Conservation (phyloP, 192 early-diverging fungal species). For the Dissophora ornata region DNA sequence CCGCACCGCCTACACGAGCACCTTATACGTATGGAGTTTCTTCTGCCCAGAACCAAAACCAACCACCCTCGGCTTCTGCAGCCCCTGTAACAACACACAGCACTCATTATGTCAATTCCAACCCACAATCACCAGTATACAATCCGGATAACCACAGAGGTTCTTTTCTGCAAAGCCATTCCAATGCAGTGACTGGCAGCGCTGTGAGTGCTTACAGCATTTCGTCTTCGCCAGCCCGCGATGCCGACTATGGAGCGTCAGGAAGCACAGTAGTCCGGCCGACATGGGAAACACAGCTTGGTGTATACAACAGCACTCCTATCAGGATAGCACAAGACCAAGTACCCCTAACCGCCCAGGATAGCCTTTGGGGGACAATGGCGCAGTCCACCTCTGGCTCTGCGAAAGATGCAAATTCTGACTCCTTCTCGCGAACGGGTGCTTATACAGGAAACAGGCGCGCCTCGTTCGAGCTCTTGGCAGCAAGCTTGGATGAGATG, state of each 20-base stretch:
- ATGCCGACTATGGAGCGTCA: too few species aligned
- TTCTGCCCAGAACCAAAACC: background rate
- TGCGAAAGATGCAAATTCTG: background rate
- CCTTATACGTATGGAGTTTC: slow-evolving; percentile 30
- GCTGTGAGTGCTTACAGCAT: too few species aligned
- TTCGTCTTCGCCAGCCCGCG: too few species aligned
- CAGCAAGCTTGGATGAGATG: slow-evolving; percentile 21
- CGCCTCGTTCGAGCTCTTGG: background rate
- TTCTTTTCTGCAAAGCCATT: too few species aligned
- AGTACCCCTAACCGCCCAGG: background rate
- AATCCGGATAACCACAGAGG: too few species aligned
- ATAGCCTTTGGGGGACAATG: background rate
- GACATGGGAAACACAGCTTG: background rate
- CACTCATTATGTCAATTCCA: too few species aligned
- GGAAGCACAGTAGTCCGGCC: background rate
- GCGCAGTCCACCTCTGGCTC: background rate
- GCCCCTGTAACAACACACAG: background rate
- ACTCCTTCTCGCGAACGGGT: background rate
- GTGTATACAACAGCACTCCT: background rate
- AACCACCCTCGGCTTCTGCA: background rate
- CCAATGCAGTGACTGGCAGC: background rate
- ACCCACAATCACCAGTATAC: too few species aligned
- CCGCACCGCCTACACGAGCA: slow-evolving; percentile 24
- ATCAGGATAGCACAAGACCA: too few species aligned
- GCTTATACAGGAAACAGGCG: background rate